Base-by-base conservation (phyloP, 306 rosid species). In the Lithocarpus polystachyus region DNA sequence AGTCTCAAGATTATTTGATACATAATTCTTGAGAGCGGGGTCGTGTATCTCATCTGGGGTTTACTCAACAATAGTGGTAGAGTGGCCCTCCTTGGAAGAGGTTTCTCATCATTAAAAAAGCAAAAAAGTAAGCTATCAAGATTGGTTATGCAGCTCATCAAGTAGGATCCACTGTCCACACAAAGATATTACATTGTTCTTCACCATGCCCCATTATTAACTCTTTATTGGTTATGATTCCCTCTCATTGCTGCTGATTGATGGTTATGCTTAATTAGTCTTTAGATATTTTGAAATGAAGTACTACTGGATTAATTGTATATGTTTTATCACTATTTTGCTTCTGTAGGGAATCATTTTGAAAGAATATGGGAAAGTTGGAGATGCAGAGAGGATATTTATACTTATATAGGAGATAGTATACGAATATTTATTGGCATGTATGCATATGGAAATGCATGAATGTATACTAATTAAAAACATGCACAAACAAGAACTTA, bases 361-460 rank as follows among this genome's bases (percentile, higher is more conserved):
- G 74, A 90, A 89, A 84, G 92, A 94, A 85, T 92, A 90, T 83
- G 92, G 89, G 26, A 92, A 87, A 67, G 62, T 79, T 83, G 98
- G 98, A 82, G 97, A 87, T 73, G 97, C 98, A 26, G 98, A 94
- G 87, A 85, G 97, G 74, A 92, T 94, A 93, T 94, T 92, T 77
- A 94, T 94, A 81, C 98, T 20, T 55, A 22, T 15, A 52, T 37
- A 77, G 57, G 62, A 64, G 68, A 56, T 29, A 62, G 3, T 8
- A n/a, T 69, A 68, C 4, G 45, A 54, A 53, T 4, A 31, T 52
- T 26, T 37, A 37, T 37, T 37, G 11, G 45, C 45, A 37, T 37
- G 45, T 37, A 37, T 37, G 45, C 45, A 37, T 37, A 2, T 37
- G 45, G 45, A 37, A 37, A 37, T 37, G 45, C 11, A 37, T 37